These are phyloP conservation scores for Termitomyces sp. DNA, from an alignment of 768 basidiomycete genomes.

Conservation along the genomic window DNA sequence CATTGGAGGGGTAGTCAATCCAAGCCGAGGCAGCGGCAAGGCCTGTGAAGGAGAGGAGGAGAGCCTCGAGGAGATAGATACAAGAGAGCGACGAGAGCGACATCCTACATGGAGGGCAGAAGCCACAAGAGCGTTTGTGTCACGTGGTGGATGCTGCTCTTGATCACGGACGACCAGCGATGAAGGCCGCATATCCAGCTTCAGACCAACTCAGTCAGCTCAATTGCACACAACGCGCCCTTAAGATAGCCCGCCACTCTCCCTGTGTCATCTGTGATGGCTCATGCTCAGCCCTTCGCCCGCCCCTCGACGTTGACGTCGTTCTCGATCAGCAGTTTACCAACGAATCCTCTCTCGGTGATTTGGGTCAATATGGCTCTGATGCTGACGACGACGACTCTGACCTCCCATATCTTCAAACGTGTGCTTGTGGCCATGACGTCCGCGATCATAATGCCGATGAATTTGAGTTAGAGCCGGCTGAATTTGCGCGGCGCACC, in stretches of 20 bases:
- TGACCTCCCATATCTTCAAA: slow-evolving; percentile 47
- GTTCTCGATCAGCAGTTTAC: slow-evolving; percentile 47
- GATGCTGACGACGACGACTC: slow-evolving; percentile 70
- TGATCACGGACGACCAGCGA: slow-evolving; percentile 18
- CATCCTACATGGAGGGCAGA: neutral
- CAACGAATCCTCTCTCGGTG: slow-evolving; percentile 47
- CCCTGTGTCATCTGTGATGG: slow-evolving; percentile 58
- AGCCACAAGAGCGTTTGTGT: neutral
- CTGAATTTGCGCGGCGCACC: slow-evolving; percentile 68
- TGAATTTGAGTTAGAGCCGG: slow-evolving; percentile 46
- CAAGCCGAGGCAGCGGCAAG: slow-evolving; percentile 28
- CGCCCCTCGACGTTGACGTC: slow-evolving; percentile 54
- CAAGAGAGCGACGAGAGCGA: neutral
- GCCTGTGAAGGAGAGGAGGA: neutral
- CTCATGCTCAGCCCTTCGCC: slow-evolving; percentile 70
- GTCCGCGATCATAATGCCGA: slow-evolving; percentile 66
- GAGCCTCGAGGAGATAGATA: slow-evolving; percentile 5
- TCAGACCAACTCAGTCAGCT: slow-evolving; percentile 48
- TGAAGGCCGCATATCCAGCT: slow-evolving; percentile 69
- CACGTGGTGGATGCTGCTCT: slow-evolving; percentile 2
- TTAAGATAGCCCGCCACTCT: slow-evolving; percentile 85
- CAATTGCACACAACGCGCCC: slow-evolving; percentile 44
- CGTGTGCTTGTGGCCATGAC: slow-evolving; percentile 69
- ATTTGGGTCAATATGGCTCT: slow-evolving; percentile 64
- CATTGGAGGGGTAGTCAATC: slow-evolving; percentile 61